phyloP scores from a whole-genome alignment of 2,329 filamentous ascomycete species.

The Diaporthe sp. region DNA sequence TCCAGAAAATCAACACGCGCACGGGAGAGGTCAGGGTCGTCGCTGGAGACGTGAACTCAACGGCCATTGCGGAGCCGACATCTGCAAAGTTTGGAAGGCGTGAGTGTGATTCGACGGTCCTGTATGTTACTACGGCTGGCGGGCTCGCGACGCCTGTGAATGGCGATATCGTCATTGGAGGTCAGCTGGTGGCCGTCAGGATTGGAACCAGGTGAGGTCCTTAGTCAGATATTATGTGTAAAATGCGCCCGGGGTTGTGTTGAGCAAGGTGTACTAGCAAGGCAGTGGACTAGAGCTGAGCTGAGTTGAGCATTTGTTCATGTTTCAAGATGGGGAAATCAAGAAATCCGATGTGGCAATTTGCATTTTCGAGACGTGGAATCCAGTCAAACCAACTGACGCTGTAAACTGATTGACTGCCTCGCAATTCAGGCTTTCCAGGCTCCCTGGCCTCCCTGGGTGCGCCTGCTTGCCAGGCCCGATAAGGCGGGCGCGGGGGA shows the following conservation, averaged over 20 bases:
- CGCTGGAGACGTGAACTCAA: conserved; percentile 44
- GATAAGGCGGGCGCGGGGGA: conserved; percentile 31
- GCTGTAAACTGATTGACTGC: conserved; percentile 8
- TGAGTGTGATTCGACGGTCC: conserved; percentile 26
- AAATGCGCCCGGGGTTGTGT: background rate
- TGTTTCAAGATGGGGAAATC: conserved; percentile 34
- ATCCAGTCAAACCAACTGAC: conserved; percentile 3
- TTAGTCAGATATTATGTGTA: background rate
- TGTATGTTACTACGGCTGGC: conserved; percentile 41
- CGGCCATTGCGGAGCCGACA: conserved; percentile 41
- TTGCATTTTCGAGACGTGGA: conserved; percentile 5
- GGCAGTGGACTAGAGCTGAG: background rate
- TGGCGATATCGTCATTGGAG: conserved; percentile 38
- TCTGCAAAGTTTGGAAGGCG: conserved; percentile 41
- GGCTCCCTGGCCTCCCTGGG: background rate
- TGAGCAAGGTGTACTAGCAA: background rate
- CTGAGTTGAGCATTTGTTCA: conserved; percentile 10
- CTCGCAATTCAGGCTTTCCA: conserved; percentile 21
- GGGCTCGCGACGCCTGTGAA: conserved; percentile 38
- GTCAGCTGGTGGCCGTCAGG: conserved; percentile 39
- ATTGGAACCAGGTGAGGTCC: conserved; percentile 18
- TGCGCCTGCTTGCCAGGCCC: background rate
- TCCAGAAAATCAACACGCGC: conserved; percentile 41
- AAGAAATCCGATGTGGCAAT: conserved; percentile 33
- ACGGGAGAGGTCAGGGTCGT: conserved; percentile 40